These are phyloP conservation scores for Solanum verrucosum DNA, from an alignment of 257 asterid genomes.

Conservation along the genomic window DNA sequence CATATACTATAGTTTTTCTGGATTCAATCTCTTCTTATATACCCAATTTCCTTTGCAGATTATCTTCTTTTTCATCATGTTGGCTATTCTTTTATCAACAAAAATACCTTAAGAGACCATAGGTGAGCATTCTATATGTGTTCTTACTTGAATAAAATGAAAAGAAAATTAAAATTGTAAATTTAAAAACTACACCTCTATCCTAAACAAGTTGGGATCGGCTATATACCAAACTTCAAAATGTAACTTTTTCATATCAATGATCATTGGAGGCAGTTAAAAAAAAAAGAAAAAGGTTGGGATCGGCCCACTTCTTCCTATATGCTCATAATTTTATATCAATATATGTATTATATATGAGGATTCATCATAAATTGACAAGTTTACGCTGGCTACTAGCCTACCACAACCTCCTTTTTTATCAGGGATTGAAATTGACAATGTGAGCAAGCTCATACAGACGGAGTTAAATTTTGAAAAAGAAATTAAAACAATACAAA, in stretches of 20 bases:
- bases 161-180: background rate
- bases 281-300: too few species aligned
- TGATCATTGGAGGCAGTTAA: too few species aligned
- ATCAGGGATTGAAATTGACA: rapidly evolving
- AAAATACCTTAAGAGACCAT: background rate
- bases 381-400: background rate
- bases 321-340: background rate
- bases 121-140: background rate
- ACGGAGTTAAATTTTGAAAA: background rate
- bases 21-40: background rate
- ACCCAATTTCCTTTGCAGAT: conserved; percentile 37
- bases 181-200: rapidly evolving
- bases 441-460: background rate
- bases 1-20: background rate
- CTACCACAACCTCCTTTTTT: background rate
- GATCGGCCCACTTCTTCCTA: background rate
- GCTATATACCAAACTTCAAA: too few species aligned
- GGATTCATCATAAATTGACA: background rate
- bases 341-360: background rate
- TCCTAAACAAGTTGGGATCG: too few species aligned
- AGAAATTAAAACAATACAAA: background rate
- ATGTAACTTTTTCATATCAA: too few species aligned
- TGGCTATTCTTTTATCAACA: conserved; percentile 24
- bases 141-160: background rate
- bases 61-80: conserved; percentile 35